A percentile compares a stretch with the other conserved stretches of the same genome.
phyloP scores from a whole-genome alignment of 2,329 filamentous ascomycete genomes.

The Trichophyton schoenleinii region DNA sequence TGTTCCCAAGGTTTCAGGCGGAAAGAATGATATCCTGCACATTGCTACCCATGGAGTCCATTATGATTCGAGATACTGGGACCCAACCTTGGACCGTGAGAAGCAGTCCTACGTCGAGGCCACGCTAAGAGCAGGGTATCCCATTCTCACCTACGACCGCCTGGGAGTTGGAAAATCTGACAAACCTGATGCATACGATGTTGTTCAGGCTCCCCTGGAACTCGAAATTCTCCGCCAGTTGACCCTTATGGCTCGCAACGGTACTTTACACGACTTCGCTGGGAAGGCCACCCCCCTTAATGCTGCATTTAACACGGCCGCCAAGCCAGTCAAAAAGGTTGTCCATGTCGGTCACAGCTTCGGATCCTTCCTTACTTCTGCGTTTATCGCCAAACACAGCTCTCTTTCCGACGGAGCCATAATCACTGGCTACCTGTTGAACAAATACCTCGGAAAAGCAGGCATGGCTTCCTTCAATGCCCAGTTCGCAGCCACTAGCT shows the following conservation, averaged over 20 bases:
- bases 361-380: slow-evolving; percentile 24
- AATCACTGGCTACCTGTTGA: slow-evolving; percentile 28
- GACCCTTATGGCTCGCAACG: slow-evolving; percentile 26
- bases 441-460: slow-evolving; percentile 10
- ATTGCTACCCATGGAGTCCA: slow-evolving; percentile 15
- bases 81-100: slow-evolving; percentile 3
- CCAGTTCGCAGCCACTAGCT: slow-evolving; percentile 7
- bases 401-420: slow-evolving; percentile 28
- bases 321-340: slow-evolving; percentile 22
- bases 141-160: slow-evolving; percentile 31
- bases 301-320: slow-evolving; percentile 1
- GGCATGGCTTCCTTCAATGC: slow-evolving; percentile 10
- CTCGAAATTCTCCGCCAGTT: slow-evolving; percentile 28
- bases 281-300: slow-evolving; percentile 3
- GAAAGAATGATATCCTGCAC: slow-evolving; percentile 12
- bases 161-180: slow-evolving; percentile 27
- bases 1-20: slow-evolving; percentile 7
- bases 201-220: slow-evolving; percentile 30
- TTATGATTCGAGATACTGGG: slow-evolving; percentile 18
- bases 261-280: slow-evolving; percentile 19
- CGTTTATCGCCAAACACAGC: slow-evolving; percentile 22
- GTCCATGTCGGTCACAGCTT: slow-evolving; percentile 29
- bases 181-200: slow-evolving; percentile 28
- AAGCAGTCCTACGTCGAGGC: slow-evolving; percentile 26
- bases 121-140: slow-evolving; percentile 25